Base-by-base conservation (phyloP, 2,329 filamentous ascomycete species). In the Neofusicoccum kwambonambiense region DNA sequence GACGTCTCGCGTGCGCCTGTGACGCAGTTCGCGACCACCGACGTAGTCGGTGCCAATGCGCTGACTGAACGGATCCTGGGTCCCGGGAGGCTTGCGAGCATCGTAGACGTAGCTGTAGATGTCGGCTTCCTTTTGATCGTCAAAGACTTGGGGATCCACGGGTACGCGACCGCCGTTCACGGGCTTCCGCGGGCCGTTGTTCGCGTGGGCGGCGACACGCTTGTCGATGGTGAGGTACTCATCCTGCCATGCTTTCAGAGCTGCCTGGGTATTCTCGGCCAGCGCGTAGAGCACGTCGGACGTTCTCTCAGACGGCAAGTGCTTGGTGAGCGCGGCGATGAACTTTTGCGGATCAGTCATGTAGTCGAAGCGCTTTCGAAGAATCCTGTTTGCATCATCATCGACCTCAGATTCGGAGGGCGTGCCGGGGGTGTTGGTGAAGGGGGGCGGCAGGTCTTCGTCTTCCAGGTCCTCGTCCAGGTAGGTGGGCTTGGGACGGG, bases 81-180 rank as follows among this genome's bases (percentile, higher is more conserved):
- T 77, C n/a, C 82, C 81, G 12, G 76, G 75, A 50, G 77, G 69
- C 65, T 80, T 82, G 69, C 83, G 83, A 0, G 82, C 74, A 67
- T 86, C 84, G 71, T 85, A 85, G 39, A 79, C 80, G 72, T 87
- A 88, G 64, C 84, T 84, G 70, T 88, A 89, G 0, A 89, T 75
- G 65, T 83, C 82, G 1, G 86, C 82, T 75, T 88, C 86, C 68
- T 87, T 87, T 73, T 83, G 83, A 68, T 86, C 86, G 70, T 87
- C 85, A 66, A 81, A 87, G 2, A 85, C 72, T n/a, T 77, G 74
- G 4, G 76, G 75, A 12, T 79, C 75, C 31, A 81, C 70, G 11
- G 84, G 81, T 19, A 78, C 72, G 19, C 81, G 77, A 12, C 80
- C 81, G 19, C 81, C 81, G 64, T 80, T 81, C 35, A 78, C 80